Base-by-base conservation (phyloP, 1,284 basidiomycete species). In the Caloboletus firmus region DNA sequence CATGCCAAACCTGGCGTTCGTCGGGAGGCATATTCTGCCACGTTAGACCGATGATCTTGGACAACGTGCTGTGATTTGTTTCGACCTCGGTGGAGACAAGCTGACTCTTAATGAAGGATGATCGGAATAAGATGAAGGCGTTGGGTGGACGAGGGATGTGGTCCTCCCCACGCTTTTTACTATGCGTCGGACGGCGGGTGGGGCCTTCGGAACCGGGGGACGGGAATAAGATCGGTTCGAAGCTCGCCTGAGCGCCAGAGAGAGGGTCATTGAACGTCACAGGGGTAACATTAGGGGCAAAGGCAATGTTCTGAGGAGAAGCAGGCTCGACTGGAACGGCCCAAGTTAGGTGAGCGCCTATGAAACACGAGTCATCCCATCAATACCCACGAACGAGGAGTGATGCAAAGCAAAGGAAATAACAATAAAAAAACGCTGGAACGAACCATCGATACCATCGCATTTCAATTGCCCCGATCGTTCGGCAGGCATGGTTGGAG, bases 91-190 rank as follows among this genome's bases (percentile, higher is more conserved):
- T 79, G 5, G 90, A 87, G 49, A 93, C 86, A 51, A 89, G 79
- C 55, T 86, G 84, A 42, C 79, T 80, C 64, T 85, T 84, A 62
- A 92, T 90, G 62, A 91, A 91, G 39, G 82, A 80, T 0, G 89
- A 90, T 47, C 92, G 85, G 74, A 93, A 95, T 62, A 95, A 79
- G 65, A 95, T 94, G 72, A 93, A 95, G 31, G 92, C 91, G 68
- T 95, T 94, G 2, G 90, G 85, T 0, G 92, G 92, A 18, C 91
- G 83, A 44, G 91, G 91, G 62, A 93, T 87, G 65, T 93, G 89
- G 60, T 88, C 83, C 15, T 84, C 77, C 50, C 83, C 79, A 66
- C 83, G 84, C 72, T 85, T 86, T 74, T 82, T 85, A 36, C 77
- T 75, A 62, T 88, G 86, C 0, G 59, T 57, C 48, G 58, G 45